Evolutionary conservation across 1,284 basidiomycete species (phyloP).

Genomic region (Pseudozyma sp.): DNA sequence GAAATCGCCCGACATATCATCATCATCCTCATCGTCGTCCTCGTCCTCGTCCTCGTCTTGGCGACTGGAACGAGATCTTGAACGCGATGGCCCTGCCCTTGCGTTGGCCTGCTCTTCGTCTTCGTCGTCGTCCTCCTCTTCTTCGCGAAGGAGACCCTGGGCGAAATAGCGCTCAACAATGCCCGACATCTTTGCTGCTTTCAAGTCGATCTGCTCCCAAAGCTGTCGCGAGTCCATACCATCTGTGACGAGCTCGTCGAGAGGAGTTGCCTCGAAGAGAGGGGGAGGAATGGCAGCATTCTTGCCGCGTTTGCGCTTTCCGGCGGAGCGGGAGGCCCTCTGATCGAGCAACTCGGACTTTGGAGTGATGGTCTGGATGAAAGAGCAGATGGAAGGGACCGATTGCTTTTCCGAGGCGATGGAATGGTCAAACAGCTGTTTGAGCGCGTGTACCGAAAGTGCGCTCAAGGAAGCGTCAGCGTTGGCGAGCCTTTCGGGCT

Average conservation of each 20-base stretch:
- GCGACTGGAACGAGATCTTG: conserved; percentile 6
- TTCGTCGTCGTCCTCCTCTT: conserved; percentile 61
- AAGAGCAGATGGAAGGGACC: conserved; percentile 75
- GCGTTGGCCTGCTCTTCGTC: conserved; percentile 33
- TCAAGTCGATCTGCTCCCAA: conserved; percentile 77
- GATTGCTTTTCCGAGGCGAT: conserved; percentile 75
- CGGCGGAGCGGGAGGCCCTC: conserved; percentile 33
- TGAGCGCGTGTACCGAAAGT: conserved; percentile 35
- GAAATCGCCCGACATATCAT: conserved; percentile 19
- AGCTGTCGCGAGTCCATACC: conserved; percentile 88
- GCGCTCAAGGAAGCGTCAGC: conserved; percentile 22
- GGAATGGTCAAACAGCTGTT: conserved; percentile 53
- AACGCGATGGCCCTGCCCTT: conserved; percentile 21
- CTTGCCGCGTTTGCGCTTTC: conserved; percentile 55
- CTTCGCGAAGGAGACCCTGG: conserved; percentile 64
- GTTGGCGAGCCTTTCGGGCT: conserved; percentile 44
- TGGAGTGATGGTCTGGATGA: conserved; percentile 76
- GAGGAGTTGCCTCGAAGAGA: conserved; percentile 78
- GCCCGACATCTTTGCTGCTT: conserved; percentile 47
- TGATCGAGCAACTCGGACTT: conserved; percentile 65
- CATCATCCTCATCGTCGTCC: conserved; percentile 32
- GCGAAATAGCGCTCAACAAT: conserved; percentile 54
- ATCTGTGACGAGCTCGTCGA: conserved; percentile 80
- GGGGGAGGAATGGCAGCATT: conserved; percentile 50
- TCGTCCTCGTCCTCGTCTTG: conserved; percentile 11